These are phyloP conservation scores for Penicillium paradoxum DNA, from an alignment of 495 filamentous ascomycete species.

Conservation along the genomic window DNA sequence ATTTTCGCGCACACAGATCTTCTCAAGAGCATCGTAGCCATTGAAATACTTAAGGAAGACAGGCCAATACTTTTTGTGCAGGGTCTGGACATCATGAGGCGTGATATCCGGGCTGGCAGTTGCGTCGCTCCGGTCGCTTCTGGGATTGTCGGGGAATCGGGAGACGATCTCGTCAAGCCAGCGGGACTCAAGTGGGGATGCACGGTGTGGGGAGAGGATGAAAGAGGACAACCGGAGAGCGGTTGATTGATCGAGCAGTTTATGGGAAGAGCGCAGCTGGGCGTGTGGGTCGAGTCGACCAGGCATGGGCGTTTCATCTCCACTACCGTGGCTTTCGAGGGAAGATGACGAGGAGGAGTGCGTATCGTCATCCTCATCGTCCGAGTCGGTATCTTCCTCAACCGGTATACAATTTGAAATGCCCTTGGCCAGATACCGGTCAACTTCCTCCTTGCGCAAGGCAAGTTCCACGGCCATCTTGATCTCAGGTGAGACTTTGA, in stretches of 20 bases:
- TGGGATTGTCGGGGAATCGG: constrained; percentile 43
- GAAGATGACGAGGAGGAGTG: constrained; percentile 41
- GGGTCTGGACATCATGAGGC: constrained; percentile 43
- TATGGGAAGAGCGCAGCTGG: constrained; percentile 32
- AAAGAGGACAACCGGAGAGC: constrained; percentile 40
- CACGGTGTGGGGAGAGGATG: constrained; percentile 51
- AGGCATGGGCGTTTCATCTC: constrained; percentile 35
- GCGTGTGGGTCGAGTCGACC: constrained; percentile 25
- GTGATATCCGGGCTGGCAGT: constrained; percentile 16
- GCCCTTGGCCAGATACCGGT: constrained; percentile 37
- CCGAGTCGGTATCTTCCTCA: constrained; percentile 15
- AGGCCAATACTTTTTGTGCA: constrained; percentile 51
- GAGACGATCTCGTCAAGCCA: constrained; percentile 68
- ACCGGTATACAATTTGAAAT: constrained; percentile 9
- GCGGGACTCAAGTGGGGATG: constrained; percentile 57
- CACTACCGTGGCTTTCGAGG: constrained; percentile 37
- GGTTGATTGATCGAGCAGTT: constrained; percentile 35
- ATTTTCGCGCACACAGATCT: constrained; percentile 73
- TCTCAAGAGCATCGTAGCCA: constrained; percentile 79
- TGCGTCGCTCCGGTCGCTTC: constrained; percentile 7
- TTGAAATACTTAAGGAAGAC: constrained; percentile 75
- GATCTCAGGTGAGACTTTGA: constrained; percentile 52
- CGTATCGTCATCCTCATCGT: constrained; percentile 21
- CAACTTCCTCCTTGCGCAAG: constrained; percentile 41
- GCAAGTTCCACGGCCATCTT: constrained; percentile 44